A percentile compares a stretch with the other conserved stretches of the same genome.
These are phyloP conservation scores for Mortierella sp. DNA, from an alignment of 371 early-diverging fungal genomes.

Conservation along the genomic window DNA sequence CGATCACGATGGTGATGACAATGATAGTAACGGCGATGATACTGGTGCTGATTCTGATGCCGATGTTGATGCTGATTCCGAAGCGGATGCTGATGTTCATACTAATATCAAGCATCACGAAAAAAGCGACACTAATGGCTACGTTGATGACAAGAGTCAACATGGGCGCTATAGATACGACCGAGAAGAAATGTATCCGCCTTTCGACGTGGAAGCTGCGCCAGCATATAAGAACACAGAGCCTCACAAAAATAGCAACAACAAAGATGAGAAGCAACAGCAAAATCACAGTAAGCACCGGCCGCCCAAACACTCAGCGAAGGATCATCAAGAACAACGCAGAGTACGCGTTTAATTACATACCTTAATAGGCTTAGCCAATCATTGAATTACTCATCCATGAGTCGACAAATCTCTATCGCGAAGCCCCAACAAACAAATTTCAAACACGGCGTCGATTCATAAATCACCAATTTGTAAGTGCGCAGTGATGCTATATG, in stretches of 20 bases:
- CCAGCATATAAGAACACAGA: not conserved
- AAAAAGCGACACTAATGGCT: too few relatives aligned
- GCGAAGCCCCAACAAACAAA: not conserved
- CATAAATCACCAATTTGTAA: not conserved
- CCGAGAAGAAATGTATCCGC: constrained; percentile 7
- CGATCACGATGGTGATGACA: not conserved
- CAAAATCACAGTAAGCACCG: not conserved
- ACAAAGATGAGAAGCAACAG: not conserved
- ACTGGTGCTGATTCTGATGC: not conserved
- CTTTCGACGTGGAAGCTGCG: constrained; percentile 10
- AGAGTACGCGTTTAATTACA: not conserved
- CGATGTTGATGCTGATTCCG: not conserved
- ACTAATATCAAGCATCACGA: not conserved
- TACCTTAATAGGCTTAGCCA: not conserved
- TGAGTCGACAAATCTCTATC: not conserved
- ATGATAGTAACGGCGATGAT: not conserved
- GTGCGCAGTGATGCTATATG: not conserved
- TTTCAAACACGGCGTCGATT: not conserved
- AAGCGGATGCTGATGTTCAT: not conserved
- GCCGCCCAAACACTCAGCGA: not conserved
- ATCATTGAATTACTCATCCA: not conserved
- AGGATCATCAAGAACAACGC: not conserved
- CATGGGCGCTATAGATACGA: constrained; percentile 1
- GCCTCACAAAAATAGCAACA: not conserved
- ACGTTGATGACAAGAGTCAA: not conserved